Percentiles rank a stretch among this genome's conserved stretches.
Conservation (phyloP, 441 rosid species). For the Pelargonium citronellum region DNA sequence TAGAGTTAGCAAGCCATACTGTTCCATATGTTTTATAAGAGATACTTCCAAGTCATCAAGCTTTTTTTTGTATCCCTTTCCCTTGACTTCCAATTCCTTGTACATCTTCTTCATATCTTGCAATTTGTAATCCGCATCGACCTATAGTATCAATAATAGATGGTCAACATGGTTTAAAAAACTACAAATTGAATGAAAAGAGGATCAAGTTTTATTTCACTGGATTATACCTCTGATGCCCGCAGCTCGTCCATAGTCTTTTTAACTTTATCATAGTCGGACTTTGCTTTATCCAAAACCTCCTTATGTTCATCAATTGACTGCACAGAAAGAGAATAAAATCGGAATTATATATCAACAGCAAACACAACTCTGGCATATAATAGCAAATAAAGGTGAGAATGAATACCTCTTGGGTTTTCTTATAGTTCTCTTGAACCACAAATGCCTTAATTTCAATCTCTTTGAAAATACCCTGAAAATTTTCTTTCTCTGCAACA, state of each 20-base stretch:
- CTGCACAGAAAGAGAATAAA: constrained; percentile 33
- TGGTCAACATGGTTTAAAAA: constrained; percentile 18
- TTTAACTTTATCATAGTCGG: constrained; percentile 60
- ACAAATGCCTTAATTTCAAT: constrained; percentile 72
- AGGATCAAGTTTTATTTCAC: constrained; percentile 14
- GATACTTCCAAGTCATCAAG: constrained; percentile 71
- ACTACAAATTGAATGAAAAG: background rate
- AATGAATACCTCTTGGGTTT: constrained; percentile 52
- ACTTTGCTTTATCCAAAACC: constrained; percentile 57
- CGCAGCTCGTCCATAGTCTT: constrained; percentile 71
- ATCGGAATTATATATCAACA: constrained; percentile 7
- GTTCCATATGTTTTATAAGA: constrained; percentile 68
- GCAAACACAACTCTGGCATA: background rate
- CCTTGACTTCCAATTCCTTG: constrained; percentile 77
- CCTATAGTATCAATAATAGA: constrained; percentile 36
- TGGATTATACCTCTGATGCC: constrained; percentile 65
- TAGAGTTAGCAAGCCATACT: constrained; percentile 45
- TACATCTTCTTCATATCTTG: constrained; percentile 71
- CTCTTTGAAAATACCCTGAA: constrained; percentile 52
- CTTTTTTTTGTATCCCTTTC: constrained; percentile 71
- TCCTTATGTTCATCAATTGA: constrained; percentile 73
- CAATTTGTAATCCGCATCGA: constrained; percentile 69
- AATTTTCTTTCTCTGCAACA: constrained; percentile 61
- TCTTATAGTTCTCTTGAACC: constrained; percentile 75
- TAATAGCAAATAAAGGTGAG: constrained; percentile 4